Evolutionary conservation across 1,284 basidiomycete species (phyloP).

Genomic region (Trichosporon sp.): DNA sequence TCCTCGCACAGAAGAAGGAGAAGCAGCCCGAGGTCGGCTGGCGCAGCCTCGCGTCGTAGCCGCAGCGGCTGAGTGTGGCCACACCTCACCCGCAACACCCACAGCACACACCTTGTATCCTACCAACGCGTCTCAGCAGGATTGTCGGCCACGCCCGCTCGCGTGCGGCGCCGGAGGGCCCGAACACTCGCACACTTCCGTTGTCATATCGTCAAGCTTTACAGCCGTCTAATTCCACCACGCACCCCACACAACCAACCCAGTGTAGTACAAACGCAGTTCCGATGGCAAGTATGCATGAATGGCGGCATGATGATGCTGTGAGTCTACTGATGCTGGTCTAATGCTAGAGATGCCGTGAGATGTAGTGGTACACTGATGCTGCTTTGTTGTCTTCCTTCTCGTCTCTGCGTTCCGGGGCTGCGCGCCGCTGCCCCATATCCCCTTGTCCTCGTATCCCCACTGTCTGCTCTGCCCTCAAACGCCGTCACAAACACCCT

Average conservation of each 20-base stretch:
- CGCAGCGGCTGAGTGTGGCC: background rate
- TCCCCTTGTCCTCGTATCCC: too few species aligned
- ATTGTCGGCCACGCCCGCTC: background rate
- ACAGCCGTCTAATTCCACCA: background rate
- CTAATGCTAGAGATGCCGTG: background rate
- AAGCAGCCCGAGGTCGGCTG: conserved; percentile 32
- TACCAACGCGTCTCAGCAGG: background rate
- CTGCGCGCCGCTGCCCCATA: background rate
- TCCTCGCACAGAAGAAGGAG: conserved; percentile 29
- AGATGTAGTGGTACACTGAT: background rate
- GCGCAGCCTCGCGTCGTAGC: conserved; percentile 26
- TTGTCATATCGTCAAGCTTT: background rate
- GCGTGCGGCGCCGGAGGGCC: too few species aligned
- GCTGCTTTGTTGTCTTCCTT: background rate
- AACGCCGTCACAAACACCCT: background rate
- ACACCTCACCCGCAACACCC: background rate
- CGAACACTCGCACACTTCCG: background rate
- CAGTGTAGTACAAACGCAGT: background rate
- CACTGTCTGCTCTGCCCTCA: background rate
- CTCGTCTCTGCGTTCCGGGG: background rate
- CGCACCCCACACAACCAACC: background rate
- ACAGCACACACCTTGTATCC: background rate
- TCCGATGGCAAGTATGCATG: background rate
- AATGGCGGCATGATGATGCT: background rate
- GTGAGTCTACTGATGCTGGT: background rate